Conservation (phyloP, 495 filamentous ascomycete genomes). For the Astrocystis sublimbata region DNA sequence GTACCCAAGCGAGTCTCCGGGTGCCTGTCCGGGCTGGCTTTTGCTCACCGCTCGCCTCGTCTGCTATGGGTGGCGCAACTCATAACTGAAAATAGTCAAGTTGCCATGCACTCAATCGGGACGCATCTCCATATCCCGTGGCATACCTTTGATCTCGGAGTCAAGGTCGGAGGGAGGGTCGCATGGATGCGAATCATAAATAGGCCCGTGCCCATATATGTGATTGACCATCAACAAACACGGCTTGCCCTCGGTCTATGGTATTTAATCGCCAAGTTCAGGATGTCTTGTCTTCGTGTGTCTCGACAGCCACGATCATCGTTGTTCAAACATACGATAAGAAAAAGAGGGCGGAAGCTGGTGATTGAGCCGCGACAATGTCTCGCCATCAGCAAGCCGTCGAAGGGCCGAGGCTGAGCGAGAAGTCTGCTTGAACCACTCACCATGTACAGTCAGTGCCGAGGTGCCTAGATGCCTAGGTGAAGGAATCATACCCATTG, state of each 20-base stretch:
- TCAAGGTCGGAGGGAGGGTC: not conserved
- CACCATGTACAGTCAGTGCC: too few species aligned
- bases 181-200: not conserved
- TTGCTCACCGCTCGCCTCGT: not conserved
- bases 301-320: not conserved
- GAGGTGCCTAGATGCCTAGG: too few species aligned
- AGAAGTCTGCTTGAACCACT: not conserved
- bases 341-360: not conserved
- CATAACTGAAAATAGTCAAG: not conserved
- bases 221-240: too few species aligned
- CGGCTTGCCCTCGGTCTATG: not conserved
- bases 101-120: not conserved
- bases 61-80: not conserved
- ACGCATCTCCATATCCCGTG: not conserved
- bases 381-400: not conserved
- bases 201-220: not conserved
- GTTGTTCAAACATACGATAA: too few species aligned
- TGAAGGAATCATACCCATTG: not conserved
- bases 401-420: not conserved
- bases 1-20: conserved; percentile 6
- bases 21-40: not conserved
- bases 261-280: not conserved
- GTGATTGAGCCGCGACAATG: not conserved
- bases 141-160: too few species aligned
- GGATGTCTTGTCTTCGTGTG: not conserved